These are phyloP conservation scores for Thielaviopsis musarum DNA, from an alignment of 2,329 filamentous ascomycete genomes.

Conservation along the genomic window DNA sequence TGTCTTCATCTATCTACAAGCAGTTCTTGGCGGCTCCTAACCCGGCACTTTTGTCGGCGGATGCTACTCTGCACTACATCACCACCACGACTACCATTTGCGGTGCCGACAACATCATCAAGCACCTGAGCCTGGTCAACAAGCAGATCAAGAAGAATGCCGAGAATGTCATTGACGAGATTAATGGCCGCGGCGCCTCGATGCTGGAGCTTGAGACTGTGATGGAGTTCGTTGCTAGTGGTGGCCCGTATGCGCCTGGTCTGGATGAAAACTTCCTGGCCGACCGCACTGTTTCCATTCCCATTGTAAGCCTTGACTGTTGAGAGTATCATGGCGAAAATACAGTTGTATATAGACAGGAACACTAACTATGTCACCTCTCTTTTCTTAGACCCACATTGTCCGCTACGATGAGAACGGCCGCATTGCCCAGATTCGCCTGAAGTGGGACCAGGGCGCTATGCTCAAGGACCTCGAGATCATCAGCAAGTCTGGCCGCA, in stretches of 20 bases:
- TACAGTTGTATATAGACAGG: background rate
- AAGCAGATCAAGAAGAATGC: constrained; percentile 70
- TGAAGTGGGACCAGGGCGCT: constrained; percentile 89
- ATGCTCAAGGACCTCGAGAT: constrained; percentile 86
- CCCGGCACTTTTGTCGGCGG: constrained; percentile 42
- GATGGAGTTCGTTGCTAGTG: constrained; percentile 64
- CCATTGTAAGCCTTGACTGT: constrained; percentile 45
- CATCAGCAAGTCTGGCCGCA: constrained; percentile 75
- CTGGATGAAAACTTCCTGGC: constrained; percentile 89
- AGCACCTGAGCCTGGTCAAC: constrained; percentile 56
- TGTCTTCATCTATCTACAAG: constrained; percentile 38
- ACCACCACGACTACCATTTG: constrained; percentile 65
- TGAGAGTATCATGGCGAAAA: background rate
- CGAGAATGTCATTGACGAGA: constrained; percentile 54
- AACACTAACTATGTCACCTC: background rate
- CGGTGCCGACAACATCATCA: constrained; percentile 59
- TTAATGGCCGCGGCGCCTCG: constrained; percentile 56
- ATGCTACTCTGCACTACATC: constrained; percentile 70
- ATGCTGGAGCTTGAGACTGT: constrained; percentile 75
- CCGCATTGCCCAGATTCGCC: constrained; percentile 74
- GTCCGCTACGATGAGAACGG: constrained; percentile 62
- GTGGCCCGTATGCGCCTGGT: constrained; percentile 72
- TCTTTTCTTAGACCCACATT: constrained; percentile 54
- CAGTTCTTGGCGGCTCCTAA: constrained; percentile 54
- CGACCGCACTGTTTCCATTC: constrained; percentile 61